Evolutionary conservation across 164 flowering plant genomes (phyloP).

Genomic region (Vitis vinifera): DNA sequence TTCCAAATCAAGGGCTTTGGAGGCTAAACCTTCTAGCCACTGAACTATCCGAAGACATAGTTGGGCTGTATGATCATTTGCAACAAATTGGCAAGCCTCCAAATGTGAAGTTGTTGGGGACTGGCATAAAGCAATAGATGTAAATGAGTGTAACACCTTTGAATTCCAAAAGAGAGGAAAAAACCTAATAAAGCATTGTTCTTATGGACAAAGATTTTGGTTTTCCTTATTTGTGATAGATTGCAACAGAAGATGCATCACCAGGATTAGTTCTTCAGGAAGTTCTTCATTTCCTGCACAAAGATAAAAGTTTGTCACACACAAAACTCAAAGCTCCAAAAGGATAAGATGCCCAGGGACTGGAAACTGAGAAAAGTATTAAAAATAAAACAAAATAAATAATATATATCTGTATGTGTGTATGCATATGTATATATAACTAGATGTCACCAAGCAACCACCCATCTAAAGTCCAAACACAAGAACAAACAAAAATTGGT

Average conservation of each 20-base stretch:
- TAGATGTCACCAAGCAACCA: background rate
- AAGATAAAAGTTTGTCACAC: slow-evolving; percentile 8
- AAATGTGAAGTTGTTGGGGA: slow-evolving; percentile 86
- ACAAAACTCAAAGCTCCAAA: slow-evolving; percentile 8
- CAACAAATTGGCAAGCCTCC: slow-evolving; percentile 89
- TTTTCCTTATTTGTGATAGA: too few relatives aligned
- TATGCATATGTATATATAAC: background rate
- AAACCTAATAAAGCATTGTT: background rate
- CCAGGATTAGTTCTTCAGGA: slow-evolving; percentile 71
- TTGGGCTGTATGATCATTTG: slow-evolving; percentile 77
- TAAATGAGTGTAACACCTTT: slow-evolving; percentile 2
- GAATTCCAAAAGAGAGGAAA: background rate
- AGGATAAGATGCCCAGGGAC: background rate
- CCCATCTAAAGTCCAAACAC: too few relatives aligned
- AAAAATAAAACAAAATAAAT: background rate
- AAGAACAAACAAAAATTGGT: background rate
- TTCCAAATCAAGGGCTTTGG: slow-evolving; percentile 92
- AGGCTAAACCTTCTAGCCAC: slow-evolving; percentile 96
- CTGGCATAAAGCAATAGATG: slow-evolving; percentile 37
- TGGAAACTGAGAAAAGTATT: background rate
- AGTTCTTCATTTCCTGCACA: slow-evolving; percentile 81
- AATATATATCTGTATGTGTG: too few relatives aligned
- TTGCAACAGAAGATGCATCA: slow-evolving; percentile 14
- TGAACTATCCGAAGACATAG: slow-evolving; percentile 93
- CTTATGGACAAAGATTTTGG: too few relatives aligned